Evolutionary conservation across 805 yeast species (phyloP), one percentile per base, ranked within the genome.

Genomic region (Wickerhamomyces hampshirensis): DNA sequence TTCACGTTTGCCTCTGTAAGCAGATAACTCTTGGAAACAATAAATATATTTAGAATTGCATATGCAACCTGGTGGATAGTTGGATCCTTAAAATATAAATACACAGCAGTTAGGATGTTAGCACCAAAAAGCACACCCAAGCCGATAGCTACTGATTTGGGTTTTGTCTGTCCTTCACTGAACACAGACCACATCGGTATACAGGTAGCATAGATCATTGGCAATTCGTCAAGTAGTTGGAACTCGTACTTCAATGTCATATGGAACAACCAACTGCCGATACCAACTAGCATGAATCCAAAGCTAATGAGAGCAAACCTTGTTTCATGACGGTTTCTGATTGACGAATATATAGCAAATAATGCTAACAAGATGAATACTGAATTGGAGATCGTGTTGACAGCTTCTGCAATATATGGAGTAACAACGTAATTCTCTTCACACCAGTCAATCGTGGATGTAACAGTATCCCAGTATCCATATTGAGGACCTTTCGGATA

Each of bases 381-480:
- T 2, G 70, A 60, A 46, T 93, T 93, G 29, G 98, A 87, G 18
- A 78, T 50, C 3, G 97, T 85, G 56, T 93, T 93, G 40, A 91
- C 71, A 38, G 86, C 83, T 58, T 93, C 98, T 4, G 98, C 97
- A 35, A 93, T 70, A 53, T 84, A 93, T 10, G 73, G 73, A 10
- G 91, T 73, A 2, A 89, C 84, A 9, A 88, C 91, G 56, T 91
- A 91, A 64, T 91, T 91, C 60, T 93, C 98, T 55, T 91, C 98
- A 62, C 98, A 91, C 98, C 98, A 91, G 55, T 91, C 98, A 26
- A 93, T 93, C n/a, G 98, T 89, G 26, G 96, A 75, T 0, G 98
- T 88, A 3, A 84, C 84, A 5, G 67, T 63, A 1, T 93, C 93
- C 96, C 96, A 86, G 56, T 59, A 79, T 1, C 88, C 89, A 12